These are phyloP conservation scores for Antarctomyces pellizariae DNA, from an alignment of 495 filamentous ascomycete species.

Conservation along the genomic window DNA sequence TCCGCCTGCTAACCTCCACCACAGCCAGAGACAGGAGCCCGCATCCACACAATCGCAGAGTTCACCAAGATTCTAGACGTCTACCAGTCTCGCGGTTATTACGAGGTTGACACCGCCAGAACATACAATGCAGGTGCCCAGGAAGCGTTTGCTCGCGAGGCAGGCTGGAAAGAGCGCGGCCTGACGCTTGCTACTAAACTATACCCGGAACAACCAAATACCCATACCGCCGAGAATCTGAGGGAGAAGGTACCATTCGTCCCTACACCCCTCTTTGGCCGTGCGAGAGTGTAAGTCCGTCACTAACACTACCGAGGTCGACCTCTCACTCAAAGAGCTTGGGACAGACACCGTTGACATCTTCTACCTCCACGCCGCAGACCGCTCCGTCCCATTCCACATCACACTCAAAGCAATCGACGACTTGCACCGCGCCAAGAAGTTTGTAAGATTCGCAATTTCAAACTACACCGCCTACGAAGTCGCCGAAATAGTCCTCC, in stretches of 20 bases:
- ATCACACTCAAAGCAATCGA: constrained; percentile 60
- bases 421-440: constrained; percentile 66
- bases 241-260: too few species aligned
- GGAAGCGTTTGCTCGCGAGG: constrained; percentile 57
- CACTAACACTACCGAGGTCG: too few species aligned
- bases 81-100: constrained; percentile 50
- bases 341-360: constrained; percentile 62
- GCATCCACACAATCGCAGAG: constrained; percentile 41
- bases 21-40: constrained; percentile 12
- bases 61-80: constrained; percentile 41
- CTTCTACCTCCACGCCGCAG: constrained; percentile 71
- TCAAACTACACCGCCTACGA: constrained; percentile 78
- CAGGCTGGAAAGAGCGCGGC: constrained; percentile 60
- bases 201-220: constrained; percentile 15
- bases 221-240: constrained; percentile 6
- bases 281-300: constrained; percentile 37
- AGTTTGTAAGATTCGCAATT: constrained; percentile 62
- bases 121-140: constrained; percentile 51
- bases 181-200: constrained; percentile 70
- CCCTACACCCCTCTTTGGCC: too few species aligned
- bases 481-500: constrained; percentile 68
- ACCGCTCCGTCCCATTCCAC: constrained; percentile 52
- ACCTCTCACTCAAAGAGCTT: constrained; percentile 45
- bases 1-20: too few species aligned
- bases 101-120: constrained; percentile 61